Evolutionary conservation across 2,329 filamentous ascomycete genomes (phyloP), one percentile per base, ranked within the genome.

Genomic region (Ascochyta rabiei): DNA sequence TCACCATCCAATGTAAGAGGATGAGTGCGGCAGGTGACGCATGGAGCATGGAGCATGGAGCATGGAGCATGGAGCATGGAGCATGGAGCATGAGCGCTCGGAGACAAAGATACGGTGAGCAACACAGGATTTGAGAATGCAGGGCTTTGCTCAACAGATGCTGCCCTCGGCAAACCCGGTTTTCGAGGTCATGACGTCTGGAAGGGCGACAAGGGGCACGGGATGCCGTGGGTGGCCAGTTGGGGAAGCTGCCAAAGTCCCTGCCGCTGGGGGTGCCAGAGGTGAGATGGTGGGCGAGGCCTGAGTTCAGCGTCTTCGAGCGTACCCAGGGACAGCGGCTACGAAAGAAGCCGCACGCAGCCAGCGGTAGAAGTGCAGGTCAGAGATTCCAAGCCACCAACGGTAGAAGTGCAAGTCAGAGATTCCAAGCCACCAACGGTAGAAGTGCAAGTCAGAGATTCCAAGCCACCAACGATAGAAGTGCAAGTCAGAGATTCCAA

Each of bases 111-210:
- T 56, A 56, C 48, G 48, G 53, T 52, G 53, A 51, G 48, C 43
- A 38, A 39, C 42, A 31, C 47, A 41, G 41, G 35, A 42, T 38
- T 46, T 16, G 45, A 48, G 33, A 28, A 47, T 48, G 53, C 53
- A 52, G 48, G 48, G 53, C 53, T 51, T 38, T 48, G 43, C 53
- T 56, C 53, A 56, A 56, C 53, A 56, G 47, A 24, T 46, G 41
- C 52, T 55, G 37, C 43, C 44, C 53, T 52, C 44, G 48, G 48
- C 48, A 39, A 56, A 42, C 48, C 53, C 38, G 48, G 47, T 51
- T 52, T 48, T 40, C 23, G n/a, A 51, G 33, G 48, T 28, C 40
- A 56, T 56, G 53, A 56, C 53, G 53, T 56, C 30, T 42, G 53
- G 31, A 39, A 46, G 31, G 47, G 48, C 38, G 53, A 51, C 53